phyloP scores from a whole-genome alignment of 306 rosid genomes.

The Canavalia ensiformis region DNA sequence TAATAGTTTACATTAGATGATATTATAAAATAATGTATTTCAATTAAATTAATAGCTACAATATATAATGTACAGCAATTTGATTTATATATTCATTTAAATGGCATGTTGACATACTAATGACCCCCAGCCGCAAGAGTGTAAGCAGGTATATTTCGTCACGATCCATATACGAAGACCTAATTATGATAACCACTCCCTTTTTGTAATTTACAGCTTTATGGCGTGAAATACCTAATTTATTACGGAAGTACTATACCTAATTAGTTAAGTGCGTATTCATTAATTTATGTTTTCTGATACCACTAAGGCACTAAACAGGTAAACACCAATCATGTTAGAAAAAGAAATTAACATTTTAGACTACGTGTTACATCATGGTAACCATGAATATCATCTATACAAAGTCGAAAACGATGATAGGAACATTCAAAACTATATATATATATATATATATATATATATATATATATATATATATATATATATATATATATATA shows the following conservation, averaged over 20 bases:
- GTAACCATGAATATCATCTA: too few relatives aligned
- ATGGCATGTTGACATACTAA: background rate
- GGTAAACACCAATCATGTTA: slow-evolving; percentile 26
- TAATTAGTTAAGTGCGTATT: slow-evolving; percentile 25
- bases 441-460: too few relatives aligned
- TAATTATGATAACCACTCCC: slow-evolving; percentile 27
- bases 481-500: too few relatives aligned
- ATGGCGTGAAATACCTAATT: slow-evolving; percentile 46
- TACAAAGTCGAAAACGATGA: too few relatives aligned
- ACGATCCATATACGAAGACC: background rate
- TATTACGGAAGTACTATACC: slow-evolving; percentile 31
- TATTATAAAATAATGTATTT: too few relatives aligned
- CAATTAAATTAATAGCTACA: too few relatives aligned
- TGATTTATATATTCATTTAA: background rate
- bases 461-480: too few relatives aligned
- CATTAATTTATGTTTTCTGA: slow-evolving; percentile 32
- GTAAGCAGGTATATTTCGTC: slow-evolving; percentile 3
- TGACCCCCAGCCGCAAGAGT: background rate
- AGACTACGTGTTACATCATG: too few relatives aligned
- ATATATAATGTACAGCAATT: background rate
- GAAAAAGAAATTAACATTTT: background rate
- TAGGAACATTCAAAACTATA: too few relatives aligned
- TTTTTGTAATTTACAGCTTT: slow-evolving; percentile 8
- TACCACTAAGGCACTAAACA: background rate
- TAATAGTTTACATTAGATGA: too few relatives aligned